Base-by-base conservation (phyloP, 2,329 filamentous ascomycete species). In the Epichloe brachyelytri region DNA sequence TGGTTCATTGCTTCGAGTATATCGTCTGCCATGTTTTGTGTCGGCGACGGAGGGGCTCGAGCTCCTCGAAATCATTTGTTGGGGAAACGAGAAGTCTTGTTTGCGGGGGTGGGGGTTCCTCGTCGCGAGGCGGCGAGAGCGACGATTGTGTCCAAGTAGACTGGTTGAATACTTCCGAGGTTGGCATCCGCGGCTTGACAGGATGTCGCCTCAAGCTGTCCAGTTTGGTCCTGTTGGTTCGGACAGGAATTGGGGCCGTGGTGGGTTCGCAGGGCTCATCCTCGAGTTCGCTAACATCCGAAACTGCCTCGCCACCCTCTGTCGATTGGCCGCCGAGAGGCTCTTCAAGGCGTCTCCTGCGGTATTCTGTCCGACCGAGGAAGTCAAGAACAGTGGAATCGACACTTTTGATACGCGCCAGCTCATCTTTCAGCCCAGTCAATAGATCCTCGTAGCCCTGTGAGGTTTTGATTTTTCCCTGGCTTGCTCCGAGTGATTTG, bases 1-100 rank as follows among this genome's bases (percentile, higher is more conserved):
- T 71, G 71, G 22, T 73, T 67, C 62, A 82, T 75, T 0, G 75
- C 77, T 12, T 73, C 72, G 4, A 82, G 62, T 41, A 82, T 82
- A 40, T 75, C 68, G 51, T 82, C 75, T 1, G 78, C 78, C 54
- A 76, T 60, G n/a, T 69, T 67, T 51, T 79, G 73, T 0, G 72
- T 74, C 0, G 73, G 72, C 1, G 74, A 71, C 3, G 39, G 37
- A 2, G 41, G 20, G 37, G 30, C 22, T 48, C 43, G 12, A 45
- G 43, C 19, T 52, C 47, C n/a, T 49, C 43, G 5, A 41, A 20
- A 8, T 50, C 50, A 33, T 50, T 39, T n/a, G 20, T 10, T 11
- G 33, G 43, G 41, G 50, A 3, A 26, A 10, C 17, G 22, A 20
- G 2, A 50, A 15, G 3, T 41, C 37, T 43, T 30, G 26, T 15